Conservation (phyloP, 2,329 filamentous ascomycete species). For the Fonsecaea erecta region DNA sequence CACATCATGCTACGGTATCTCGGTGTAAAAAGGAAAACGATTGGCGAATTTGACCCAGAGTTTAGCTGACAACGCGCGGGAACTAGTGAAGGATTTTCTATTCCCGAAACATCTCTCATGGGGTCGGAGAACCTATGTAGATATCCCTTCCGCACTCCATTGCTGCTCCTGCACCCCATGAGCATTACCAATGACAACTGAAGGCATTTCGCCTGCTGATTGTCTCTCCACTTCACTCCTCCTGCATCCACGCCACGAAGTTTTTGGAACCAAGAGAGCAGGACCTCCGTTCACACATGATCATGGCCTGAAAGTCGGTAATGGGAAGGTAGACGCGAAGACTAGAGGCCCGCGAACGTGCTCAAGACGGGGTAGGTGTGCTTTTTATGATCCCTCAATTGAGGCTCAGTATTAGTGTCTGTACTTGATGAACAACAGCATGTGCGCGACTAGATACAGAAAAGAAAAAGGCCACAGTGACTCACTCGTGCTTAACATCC, state of each 20-base stretch:
- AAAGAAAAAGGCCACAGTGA: constrained; percentile 7
- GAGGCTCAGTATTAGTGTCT: constrained; percentile 10
- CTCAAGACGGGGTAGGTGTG: constrained; percentile 15
- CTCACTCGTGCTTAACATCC: constrained; percentile 35
- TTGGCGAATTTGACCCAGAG: background rate
- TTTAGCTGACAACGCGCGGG: background rate
- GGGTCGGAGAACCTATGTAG: background rate
- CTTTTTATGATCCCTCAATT: constrained; percentile 17
- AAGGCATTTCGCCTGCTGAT: background rate
- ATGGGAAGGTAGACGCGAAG: background rate
- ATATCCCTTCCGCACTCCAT: background rate
- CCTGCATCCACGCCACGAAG: background rate
- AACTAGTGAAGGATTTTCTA: background rate
- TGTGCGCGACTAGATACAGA: constrained; percentile 11
- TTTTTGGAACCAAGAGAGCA: background rate
- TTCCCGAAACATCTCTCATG: background rate
- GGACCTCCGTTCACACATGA: background rate
- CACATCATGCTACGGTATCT: background rate
- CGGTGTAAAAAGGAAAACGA: background rate
- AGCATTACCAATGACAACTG: background rate
- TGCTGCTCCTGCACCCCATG: background rate
- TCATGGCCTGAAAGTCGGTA: background rate
- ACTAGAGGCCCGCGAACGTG: constrained; percentile 18
- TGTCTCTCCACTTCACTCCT: background rate
- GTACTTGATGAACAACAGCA: background rate